Evolutionary conservation across 768 basidiomycete species (phyloP).

Genomic region (Lactarius akahatsu): DNA sequence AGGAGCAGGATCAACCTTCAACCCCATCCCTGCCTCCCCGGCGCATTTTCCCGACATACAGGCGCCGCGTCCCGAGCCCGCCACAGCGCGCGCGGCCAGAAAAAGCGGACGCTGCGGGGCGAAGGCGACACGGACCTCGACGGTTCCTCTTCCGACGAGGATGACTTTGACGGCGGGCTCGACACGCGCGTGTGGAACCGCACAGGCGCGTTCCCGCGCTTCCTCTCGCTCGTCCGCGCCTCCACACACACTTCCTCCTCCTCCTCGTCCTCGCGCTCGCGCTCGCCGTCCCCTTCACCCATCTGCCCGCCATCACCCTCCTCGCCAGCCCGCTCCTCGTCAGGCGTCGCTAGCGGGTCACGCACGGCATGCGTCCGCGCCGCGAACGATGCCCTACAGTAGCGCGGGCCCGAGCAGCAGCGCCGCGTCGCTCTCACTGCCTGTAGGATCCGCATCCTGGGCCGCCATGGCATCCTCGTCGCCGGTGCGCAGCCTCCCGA

Average conservation of each 20-base stretch:
- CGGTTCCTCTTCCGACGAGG: constrained; percentile 24
- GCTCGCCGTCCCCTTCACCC: constrained; percentile 12
- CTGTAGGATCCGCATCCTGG: not conserved
- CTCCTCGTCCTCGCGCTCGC: constrained; percentile 17
- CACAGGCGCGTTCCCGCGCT: constrained; percentile 32
- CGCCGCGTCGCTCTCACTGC: constrained; percentile 9
- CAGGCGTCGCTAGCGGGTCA: constrained; percentile 12
- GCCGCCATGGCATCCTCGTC: constrained; percentile 3
- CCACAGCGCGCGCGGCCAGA: not conserved
- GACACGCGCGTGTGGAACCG: constrained; percentile 35
- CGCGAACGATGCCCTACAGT: constrained; percentile 18
- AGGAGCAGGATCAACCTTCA: not conserved
- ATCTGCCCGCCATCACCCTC: constrained; percentile 18
- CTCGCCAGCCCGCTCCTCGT: constrained; percentile 6
- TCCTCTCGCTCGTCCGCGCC: constrained; percentile 32
- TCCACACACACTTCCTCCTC: constrained; percentile 26
- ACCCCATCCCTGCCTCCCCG: not conserved
- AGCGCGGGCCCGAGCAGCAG: constrained; percentile 2
- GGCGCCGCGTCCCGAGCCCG: not conserved
- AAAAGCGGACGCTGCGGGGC: not conserved
- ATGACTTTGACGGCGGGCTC: constrained; percentile 28
- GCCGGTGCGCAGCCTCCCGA: constrained; percentile 24
- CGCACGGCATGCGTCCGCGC: constrained; percentile 4
- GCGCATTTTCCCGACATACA: constrained; percentile 25
- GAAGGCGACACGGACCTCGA: constrained; percentile 21